Percentiles rank a stretch among this genome's conserved stretches.
Conservation (phyloP, 2,329 filamentous ascomycete genomes). For the Aureobasidium lini region DNA sequence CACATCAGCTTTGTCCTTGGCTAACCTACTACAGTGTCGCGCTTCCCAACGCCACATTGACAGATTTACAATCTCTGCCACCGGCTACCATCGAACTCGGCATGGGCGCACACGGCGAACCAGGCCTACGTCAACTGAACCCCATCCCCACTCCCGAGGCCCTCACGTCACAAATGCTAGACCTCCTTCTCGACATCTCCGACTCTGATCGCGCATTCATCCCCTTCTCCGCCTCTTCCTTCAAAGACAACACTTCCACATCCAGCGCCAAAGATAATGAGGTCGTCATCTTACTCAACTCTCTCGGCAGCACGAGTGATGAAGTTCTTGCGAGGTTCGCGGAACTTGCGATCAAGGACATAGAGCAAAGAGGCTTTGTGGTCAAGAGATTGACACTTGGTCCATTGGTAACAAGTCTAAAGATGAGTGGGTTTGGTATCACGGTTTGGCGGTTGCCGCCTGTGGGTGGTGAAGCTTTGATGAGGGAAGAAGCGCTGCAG, state of each 20-base stretch:
- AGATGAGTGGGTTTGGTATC: constrained; percentile 33
- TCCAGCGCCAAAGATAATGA: constrained; percentile 21
- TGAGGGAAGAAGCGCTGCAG: constrained; percentile 24
- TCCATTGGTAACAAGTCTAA: constrained; percentile 30
- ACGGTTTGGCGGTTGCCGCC: constrained; percentile 30
- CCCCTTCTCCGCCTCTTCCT: constrained; percentile 26
- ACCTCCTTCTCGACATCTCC: constrained; percentile 27
- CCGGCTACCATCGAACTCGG: constrained; percentile 54
- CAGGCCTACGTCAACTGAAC: constrained; percentile 50
- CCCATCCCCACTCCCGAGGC: constrained; percentile 31
- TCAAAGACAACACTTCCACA: constrained; percentile 16
- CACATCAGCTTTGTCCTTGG: no score
- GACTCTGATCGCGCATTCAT: constrained; percentile 30
- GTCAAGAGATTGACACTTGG: constrained; percentile 29
- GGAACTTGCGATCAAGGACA: constrained; percentile 25
- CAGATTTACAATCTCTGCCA: constrained; percentile 50
- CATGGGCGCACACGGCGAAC: constrained; percentile 61
- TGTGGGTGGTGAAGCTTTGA: constrained; percentile 21
- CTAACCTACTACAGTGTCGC: constrained; percentile 24
- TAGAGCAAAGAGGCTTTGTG: constrained; percentile 25
- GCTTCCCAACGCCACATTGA: constrained; percentile 45
- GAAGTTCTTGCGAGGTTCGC: constrained; percentile 30
- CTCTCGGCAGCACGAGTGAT: constrained; percentile 30
- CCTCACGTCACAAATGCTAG: constrained; percentile 29
- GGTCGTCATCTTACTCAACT: constrained; percentile 30